Evolutionary conservation across 1,284 basidiomycete genomes (phyloP), one percentile per base, ranked within the genome.

Genomic region (Pterulicium gracile): DNA sequence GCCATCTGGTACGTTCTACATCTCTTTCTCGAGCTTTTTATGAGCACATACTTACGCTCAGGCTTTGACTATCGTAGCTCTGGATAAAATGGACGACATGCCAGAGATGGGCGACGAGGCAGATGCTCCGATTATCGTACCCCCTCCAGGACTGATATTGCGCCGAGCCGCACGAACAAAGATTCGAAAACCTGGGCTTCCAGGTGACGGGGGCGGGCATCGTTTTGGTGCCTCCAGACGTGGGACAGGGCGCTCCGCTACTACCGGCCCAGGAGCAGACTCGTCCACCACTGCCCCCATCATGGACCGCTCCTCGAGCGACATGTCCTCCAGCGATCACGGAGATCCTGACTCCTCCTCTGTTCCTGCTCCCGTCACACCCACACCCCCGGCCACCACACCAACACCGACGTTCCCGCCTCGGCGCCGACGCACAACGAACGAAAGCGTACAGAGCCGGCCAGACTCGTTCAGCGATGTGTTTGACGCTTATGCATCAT

Each of bases 151-250:
- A 12, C 85, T 86, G 61, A 92, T 94, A 55, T 72, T 98, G 12
- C 88, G 92, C 22, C 83, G 95, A 41, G 81, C 91, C 10, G 92
- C 91, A 4, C 81, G 94, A 17, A 98, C 95, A 2, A 94, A 93
- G 70, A 96, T 97, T 57, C 81, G 95, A 47, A 98, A 97, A 66
- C 72, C 82, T n/a, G 78, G 79, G 12, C 61, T 84, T 18, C 71
- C 76, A 7, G 86, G 83, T 17, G 89, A 87, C 59, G 83, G 79
- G 3, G 82, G 79, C 40, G 83, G 84, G 2, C 87, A 88, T 70
- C 81, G 89, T 14, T 94, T 93, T 64, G 69, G 75, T 15, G 64
- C 74, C 23, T 70, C 72, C 18, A 68, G 77, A 47, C 63, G 77
- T 47, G 68, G 70, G 2, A 56, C 64, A 7, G 58, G 58, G 21